Evolutionary conservation across 257 asterid species (phyloP), one percentile per base, ranked within the genome.

Genomic region (Solanum pennellii): DNA sequence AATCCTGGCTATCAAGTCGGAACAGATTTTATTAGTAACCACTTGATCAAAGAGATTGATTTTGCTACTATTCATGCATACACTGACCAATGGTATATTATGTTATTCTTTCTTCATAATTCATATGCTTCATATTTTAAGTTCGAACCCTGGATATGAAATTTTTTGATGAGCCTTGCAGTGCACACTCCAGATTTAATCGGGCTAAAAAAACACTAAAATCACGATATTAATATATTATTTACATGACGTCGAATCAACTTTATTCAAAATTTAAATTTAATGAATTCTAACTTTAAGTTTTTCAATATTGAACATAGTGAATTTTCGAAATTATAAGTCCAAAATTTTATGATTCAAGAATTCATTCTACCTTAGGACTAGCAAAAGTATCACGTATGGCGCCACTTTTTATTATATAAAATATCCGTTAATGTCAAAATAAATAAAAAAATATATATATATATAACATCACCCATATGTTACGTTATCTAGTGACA

Each of bases 31-130:
- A 91, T 94, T 69, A 83, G 90, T 75, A 94, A 86, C 86, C 89
- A 95, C 31, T 90, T 56, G 3, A 60, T 95, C 77, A 85, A 83
- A 3, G 89, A 89, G 41, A 65, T 95, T 5, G 97, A 95, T 86
- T 95, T 93, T 59, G 84, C 98, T 79, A 93, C 96, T 7, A 94
- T 94, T 35, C 98, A 94, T 87, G 86, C 94, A 12, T 94, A 94
- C 82, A 94, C 97, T 25, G 97, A 94, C 84, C 91, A 89, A 66
- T 90, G 92, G 92, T 90, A 87, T 6, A 3, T 21, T 29, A 23
- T 11, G 15, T 3, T 23, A n/a, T 42, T 37, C 29, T 41, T 76
- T 41, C 35, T 76, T 42, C 60, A 42, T n/a, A 41, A 13, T 42
- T 76, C 23, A 47, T 3, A 9, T 16, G 6, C 1, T 7, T 52